These are phyloP conservation scores for Talaromyces proteolyticus DNA, from an alignment of 495 filamentous ascomycete genomes.

Conservation along the genomic window DNA sequence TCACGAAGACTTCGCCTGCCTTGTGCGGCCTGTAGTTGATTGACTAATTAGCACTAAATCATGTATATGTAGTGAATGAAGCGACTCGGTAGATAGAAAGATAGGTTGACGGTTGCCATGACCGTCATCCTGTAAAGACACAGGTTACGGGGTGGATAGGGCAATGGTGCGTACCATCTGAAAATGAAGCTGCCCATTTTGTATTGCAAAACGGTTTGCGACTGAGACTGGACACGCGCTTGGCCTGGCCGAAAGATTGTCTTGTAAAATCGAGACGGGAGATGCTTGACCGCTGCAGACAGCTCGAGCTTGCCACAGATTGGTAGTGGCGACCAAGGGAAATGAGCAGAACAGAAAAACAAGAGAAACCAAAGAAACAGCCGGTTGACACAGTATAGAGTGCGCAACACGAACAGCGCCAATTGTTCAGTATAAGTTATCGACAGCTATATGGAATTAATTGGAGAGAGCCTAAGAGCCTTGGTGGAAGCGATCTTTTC, in stretches of 20 bases:
- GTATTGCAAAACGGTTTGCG: background rate
- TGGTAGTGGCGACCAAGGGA: no score
- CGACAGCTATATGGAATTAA: no score
- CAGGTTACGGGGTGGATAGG: background rate
- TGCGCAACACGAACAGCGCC: no score
- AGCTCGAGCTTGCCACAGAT: no score
- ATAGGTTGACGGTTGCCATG: no score
- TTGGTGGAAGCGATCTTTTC: background rate
- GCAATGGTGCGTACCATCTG: constrained; percentile 30
- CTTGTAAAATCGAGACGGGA: no score
- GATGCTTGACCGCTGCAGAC: no score
- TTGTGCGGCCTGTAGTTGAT: constrained; percentile 55
- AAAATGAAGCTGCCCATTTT: constrained; percentile 37
- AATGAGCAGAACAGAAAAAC: no score
- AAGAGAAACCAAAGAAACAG: no score
- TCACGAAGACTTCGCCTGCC: constrained; percentile 86
- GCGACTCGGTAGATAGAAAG: background rate
- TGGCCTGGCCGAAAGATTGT: background rate
- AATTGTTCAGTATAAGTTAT: background rate
- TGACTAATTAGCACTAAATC: constrained; percentile 7
- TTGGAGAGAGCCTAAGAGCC: background rate
- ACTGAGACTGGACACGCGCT: background rate
- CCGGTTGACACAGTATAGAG: no score
- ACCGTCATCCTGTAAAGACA: constrained; percentile 1
- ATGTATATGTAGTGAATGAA: background rate